Conservation (phyloP, 177 flowering plant genomes). For the Vitis hybrid region DNA sequence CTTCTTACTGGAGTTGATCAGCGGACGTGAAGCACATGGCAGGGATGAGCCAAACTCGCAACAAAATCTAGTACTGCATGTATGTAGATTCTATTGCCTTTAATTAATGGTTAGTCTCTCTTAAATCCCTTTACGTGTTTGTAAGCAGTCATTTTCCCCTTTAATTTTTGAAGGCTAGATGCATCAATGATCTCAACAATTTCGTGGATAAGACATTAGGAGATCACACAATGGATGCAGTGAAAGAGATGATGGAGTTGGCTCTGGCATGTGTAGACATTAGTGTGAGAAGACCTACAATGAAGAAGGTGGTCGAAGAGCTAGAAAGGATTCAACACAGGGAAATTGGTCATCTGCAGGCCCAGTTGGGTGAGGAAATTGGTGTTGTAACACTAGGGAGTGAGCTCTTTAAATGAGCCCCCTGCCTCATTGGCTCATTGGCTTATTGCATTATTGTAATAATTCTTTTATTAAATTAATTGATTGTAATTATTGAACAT, state of each 20-base stretch:
- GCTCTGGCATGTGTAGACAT: slow-evolving; percentile 36
- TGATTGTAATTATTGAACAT: neutral
- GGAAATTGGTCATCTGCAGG: slow-evolving; percentile 20
- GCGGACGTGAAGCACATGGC: slow-evolving; percentile 36
- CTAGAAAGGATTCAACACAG: slow-evolving; percentile 34
- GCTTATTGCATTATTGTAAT: neutral
- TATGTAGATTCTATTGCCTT: slow-evolving; percentile 4
- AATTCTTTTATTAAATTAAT: slow-evolving; percentile 10
- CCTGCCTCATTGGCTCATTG: too few species aligned
- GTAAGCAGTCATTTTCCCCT: too few species aligned
- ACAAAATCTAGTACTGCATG: slow-evolving; percentile 31
- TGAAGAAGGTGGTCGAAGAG: slow-evolving; percentile 32
- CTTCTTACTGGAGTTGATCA: slow-evolving; percentile 42
- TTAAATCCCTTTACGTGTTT: too few species aligned
- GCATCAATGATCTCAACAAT: neutral
- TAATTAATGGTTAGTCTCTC: too few species aligned
- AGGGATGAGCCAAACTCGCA: slow-evolving; percentile 15
- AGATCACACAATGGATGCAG: slow-evolving; percentile 11
- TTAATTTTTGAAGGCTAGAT: slow-evolving; percentile 26
- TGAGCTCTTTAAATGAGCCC: slow-evolving; percentile 46
- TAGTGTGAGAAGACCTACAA: slow-evolving; percentile 32
- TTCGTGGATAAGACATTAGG: slow-evolving; percentile 32
- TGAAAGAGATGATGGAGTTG: slow-evolving; percentile 30
- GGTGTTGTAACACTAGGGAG: slow-evolving; percentile 48
- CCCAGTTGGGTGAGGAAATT: slow-evolving; percentile 29